Conservation (phyloP, 371 early-diverging fungal genomes). For the Mucor lusitanicus region DNA sequence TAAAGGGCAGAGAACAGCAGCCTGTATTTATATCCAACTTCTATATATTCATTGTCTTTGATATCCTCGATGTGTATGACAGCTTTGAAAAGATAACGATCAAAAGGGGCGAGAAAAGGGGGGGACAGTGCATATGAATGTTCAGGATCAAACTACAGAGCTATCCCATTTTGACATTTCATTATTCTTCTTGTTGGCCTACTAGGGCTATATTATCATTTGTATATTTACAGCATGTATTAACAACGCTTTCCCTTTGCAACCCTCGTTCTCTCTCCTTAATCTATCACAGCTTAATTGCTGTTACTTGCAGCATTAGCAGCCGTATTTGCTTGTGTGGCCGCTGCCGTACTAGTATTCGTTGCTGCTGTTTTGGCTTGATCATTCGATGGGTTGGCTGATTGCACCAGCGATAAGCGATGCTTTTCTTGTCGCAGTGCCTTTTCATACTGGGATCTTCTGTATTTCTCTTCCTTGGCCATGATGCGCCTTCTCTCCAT, state of each 20-base stretch:
- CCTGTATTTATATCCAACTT: neutral
- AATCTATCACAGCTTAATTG: neutral
- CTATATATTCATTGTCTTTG: neutral
- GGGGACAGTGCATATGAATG: neutral
- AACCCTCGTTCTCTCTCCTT: neutral
- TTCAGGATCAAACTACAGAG: neutral
- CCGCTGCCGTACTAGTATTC: no score
- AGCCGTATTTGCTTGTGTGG: neutral
- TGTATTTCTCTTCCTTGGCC: constrained; percentile 9
- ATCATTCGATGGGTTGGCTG: neutral
- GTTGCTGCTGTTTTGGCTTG: neutral
- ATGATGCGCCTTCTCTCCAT: constrained; percentile 4
- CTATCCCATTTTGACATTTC: neutral
- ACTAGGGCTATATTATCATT: no score
- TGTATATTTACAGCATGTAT: neutral
- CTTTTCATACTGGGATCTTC: constrained; percentile 6
- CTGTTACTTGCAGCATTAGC: neutral
- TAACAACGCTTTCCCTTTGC: neutral
- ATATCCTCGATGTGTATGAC: neutral
- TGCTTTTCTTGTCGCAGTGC: constrained; percentile 6
- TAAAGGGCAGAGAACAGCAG: neutral
- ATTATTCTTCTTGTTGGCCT: constrained; percentile 4
- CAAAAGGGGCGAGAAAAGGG: neutral
- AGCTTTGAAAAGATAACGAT: neutral
- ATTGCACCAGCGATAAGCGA: neutral